Evolutionary conservation across 2,329 filamentous ascomycete species (phyloP), one percentile per base, ranked within the genome.

Genomic region (Claviceps arundinis): DNA sequence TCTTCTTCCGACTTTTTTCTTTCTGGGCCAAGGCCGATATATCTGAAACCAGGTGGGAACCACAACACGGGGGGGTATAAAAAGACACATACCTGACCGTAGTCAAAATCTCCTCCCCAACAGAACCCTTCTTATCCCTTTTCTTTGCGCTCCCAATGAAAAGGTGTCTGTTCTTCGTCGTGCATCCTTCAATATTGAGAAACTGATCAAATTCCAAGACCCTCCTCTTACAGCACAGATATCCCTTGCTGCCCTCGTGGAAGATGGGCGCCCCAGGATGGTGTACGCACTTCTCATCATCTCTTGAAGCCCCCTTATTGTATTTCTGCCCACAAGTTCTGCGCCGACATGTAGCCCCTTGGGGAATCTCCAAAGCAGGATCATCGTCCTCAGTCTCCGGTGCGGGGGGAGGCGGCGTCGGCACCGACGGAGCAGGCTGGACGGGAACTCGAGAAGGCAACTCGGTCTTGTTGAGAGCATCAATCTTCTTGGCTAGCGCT

Each of bases 131-230:
- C 57, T 74, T 74, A 37, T 76, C 73, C 68, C 88, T 80, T 60
- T 78, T 80, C 60, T 78, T 80, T 59, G 81, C 87, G 58, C 77
- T 85, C 4, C 87, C 87, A 37, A 97, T 77, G 62, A 96, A 98
- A 58, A 95, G 69, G 73, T 98, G 93, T 55, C 78, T 76, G 44
- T 76, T 73, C 69, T 90, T 93, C 44, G 85, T 89, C 66, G 82
- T 82, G 71, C 93, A 98, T 1, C 93, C 93, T 60, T 87, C 82
- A 54, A 98, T 91, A 69, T 87, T 93, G 83, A 98, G 83, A 70
- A 98, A 98, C 68, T 97, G 85, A 66, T 98, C 90, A 68, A 98
- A 98, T 65, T 98, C 93, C 54, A 98, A 72, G 53, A 98, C 93
- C 40, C 89, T 80, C 61, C 89, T 77, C 78, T 97, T 97, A 73